phyloP scores from a whole-genome alignment of 352 stramenopile species.

The Saprolegnia parasitica region DNA sequence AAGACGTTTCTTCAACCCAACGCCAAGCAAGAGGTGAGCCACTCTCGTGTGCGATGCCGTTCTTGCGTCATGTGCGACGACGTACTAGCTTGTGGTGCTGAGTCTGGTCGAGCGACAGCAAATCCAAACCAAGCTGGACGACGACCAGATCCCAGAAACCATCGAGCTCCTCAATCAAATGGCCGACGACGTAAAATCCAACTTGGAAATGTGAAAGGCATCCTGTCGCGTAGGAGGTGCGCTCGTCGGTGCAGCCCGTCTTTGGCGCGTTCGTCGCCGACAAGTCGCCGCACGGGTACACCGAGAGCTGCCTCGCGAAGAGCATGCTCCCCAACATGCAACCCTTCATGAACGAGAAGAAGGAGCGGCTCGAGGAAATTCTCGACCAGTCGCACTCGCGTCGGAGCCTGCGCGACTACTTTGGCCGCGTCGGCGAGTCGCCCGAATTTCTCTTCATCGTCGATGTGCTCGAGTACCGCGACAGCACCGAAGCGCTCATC shows the following conservation, averaged over 20 bases:
- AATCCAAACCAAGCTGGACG: slow-evolving; percentile 10
- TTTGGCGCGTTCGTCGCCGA: slow-evolving; percentile 14
- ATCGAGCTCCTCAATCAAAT: slow-evolving; percentile 9
- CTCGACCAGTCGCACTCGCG: slow-evolving; percentile 13
- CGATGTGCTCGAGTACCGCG: slow-evolving; percentile 59
- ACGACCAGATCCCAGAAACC: slow-evolving; percentile 12
- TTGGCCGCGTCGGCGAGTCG: slow-evolving; percentile 13
- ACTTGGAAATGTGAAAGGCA: not conserved
- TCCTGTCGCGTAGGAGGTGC: not conserved
- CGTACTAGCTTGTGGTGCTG: slow-evolving; percentile 5
- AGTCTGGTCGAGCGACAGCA: slow-evolving; percentile 14
- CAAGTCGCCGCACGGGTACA: not conserved
- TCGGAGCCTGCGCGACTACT: slow-evolving; percentile 16
- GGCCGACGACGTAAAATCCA: not conserved
- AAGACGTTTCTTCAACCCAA: slow-evolving; percentile 20
- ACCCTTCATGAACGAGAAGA: slow-evolving; percentile 16
- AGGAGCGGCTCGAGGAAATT: slow-evolving; percentile 19
- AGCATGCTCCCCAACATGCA: slow-evolving; percentile 20
- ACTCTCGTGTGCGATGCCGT: not conserved
- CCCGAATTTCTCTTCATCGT: slow-evolving; percentile 48
- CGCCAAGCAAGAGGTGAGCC: slow-evolving; percentile 6
- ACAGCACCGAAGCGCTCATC: slow-evolving; percentile 57
- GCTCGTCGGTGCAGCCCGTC: not conserved
- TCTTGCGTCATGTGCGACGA: not conserved
- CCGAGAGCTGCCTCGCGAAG: not conserved